Base-by-base conservation (phyloP, 129 eudicot genomes). In the Calendula officinalis region DNA sequence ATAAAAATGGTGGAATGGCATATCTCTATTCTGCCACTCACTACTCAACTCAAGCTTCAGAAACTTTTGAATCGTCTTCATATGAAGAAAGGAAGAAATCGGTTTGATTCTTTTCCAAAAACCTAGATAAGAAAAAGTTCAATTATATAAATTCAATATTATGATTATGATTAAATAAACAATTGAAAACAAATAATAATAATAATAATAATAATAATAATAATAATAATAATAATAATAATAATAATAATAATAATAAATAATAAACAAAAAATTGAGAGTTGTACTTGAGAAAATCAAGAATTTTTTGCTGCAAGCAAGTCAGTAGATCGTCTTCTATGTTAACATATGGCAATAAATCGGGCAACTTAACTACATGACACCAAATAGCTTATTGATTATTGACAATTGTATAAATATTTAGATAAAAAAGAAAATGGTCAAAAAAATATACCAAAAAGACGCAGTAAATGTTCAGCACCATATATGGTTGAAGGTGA, bases 381-480 rank as follows among this genome's bases (percentile, higher is more conserved):
- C 50, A 46, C 51, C 38, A 57, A 5, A 22, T 11, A 5, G 30
- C 6, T 43, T 38, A 39, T 15, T 16, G 6, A 38, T 16, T 42
- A 54, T 30, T 43, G 57, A 22, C 27, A 61, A 3, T 17, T 27
- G 6, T 4, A 66, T 4, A 33, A 14, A 3, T 15, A 51, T 47
- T 16, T 44, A 46, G 57, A 30, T 37, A 51, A 46, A 3, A n/a
- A 43, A 52, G 16, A 48, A 78, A 58, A 22, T 1, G 30, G 30
- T 22, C 2, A 22, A 22, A 22, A 0, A 0, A 0, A 0, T 86
- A 50, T 80, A 92, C 98, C 98, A 77, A 92, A 92, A 56, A 92
- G 86, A 61, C 98, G 98, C 46, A 92, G 60, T 45, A 92, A 83
- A 88, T 92, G 99, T 70, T 92, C 96, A 33, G 99, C 96, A 72